A percentile compares a stretch with the other conserved stretches of the same genome.
These are phyloP conservation scores for Dictyostelium brefeldianum DNA, from an alignment of 78 protist species.

Conservation along the genomic window DNA sequence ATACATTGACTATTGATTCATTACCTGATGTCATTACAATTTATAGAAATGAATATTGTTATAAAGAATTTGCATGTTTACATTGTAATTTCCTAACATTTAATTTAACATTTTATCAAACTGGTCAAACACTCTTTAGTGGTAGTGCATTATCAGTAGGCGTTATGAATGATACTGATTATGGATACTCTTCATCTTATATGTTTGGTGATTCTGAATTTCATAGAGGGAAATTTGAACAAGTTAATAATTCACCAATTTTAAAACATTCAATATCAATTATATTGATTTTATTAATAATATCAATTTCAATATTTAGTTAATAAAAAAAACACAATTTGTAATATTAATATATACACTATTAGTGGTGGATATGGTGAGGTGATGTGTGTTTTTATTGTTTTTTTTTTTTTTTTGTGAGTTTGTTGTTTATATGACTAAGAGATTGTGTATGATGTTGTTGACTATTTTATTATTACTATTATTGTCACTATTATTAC, in stretches of 20 bases:
- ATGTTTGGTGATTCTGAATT: constrained; percentile 2
- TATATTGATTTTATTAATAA: no score
- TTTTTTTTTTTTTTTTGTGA: no score
- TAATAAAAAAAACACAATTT: no score
- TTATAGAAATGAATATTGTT: constrained; percentile 11
- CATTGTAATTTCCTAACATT: background rate
- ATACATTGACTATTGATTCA: background rate
- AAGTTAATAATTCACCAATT: background rate
- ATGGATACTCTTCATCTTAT: background rate
- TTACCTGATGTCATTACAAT: background rate
- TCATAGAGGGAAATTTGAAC: background rate
- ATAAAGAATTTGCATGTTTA: background rate
- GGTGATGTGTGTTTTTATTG: no score
- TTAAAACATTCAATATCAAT: no score
- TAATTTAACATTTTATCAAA: constrained; percentile 5
- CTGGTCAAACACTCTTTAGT: background rate
- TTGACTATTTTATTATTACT: no score
- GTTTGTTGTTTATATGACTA: no score
- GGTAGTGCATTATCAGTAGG: background rate
- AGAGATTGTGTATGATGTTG: no score
- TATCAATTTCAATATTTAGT: no score
- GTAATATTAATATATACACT: no score
- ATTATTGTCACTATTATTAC: no score
- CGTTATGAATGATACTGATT: background rate
- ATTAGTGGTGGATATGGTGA: no score